These are phyloP conservation scores for Plasmodium inui DNA, from an alignment of 169 alveolate genomes.

Conservation along the genomic window DNA sequence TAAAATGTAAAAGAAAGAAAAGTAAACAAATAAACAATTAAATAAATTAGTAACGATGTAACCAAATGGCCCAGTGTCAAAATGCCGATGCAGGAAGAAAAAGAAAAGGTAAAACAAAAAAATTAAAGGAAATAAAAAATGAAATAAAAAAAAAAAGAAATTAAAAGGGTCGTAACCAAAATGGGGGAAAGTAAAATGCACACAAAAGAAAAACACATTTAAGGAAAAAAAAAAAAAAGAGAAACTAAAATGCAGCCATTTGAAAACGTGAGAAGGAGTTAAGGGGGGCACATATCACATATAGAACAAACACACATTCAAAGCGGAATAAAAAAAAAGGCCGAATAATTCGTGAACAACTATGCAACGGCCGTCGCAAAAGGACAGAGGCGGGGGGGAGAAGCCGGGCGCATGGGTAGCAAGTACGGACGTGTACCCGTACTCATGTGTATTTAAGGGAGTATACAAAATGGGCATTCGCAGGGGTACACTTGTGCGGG, in stretches of 20 bases:
- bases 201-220: neutral
- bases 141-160: neutral
- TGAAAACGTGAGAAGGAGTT: neutral
- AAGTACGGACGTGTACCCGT: neutral
- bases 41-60: neutral
- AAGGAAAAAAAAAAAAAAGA: neutral
- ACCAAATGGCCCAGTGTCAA: neutral
- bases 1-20: neutral
- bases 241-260: neutral
- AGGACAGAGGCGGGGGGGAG: neutral
- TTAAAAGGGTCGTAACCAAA: neutral
- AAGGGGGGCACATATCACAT: neutral
- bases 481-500: neutral
- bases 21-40: neutral
- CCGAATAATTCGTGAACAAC: conserved; percentile 20
- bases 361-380: neutral
- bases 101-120: conserved; percentile 18
- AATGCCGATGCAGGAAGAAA: neutral
- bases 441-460: neutral
- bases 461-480: neutral
- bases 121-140: neutral
- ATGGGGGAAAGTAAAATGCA: neutral
- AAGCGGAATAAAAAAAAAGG: neutral
- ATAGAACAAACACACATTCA: neutral
- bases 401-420: neutral